Base-by-base conservation (phyloP, 768 basidiomycete species). In the Cyclocybe aegerita region DNA sequence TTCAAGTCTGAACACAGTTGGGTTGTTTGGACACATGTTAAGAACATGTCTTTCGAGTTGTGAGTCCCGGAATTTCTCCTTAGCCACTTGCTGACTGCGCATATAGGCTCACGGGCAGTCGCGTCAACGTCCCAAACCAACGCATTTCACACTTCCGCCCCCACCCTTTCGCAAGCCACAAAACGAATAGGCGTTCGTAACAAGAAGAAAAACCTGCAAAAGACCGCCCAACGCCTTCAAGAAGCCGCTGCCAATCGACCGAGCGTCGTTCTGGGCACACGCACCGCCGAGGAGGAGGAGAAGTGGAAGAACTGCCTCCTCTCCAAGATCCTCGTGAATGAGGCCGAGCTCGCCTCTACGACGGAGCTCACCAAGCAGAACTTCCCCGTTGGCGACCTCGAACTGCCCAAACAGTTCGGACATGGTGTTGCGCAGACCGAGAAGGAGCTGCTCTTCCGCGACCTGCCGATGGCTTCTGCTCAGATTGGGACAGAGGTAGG, bases 221-320 rank as follows among this genome's bases (percentile, higher is more conserved):
- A 76, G 54, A 76, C 77, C 52, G 73, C 71, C 32, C 73, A 76
- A 57, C 72, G 70, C 47, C 60, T 53, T 54, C 65, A 66, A 49
- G 61, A 60, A 43, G 73, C 68, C 15, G 68, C 66, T 37, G 73
- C 60, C 30, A 75, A 64, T 47, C 73, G 69, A 40, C 74, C 87
- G 11, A 85, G 89, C 58, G 82, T 88, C 50, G 78, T 95, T 11
- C 80, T 93, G 5, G 94, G 94, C 9, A 82, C 82, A 11, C 75
- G 82, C 37, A 73, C 80, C 5, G 78, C 79, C 53, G 79, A 88
- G 47, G 83, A 86, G 48, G 54, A 48, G 4, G 61, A 71, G 48
- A 83, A 82, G 62, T 95, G 93, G 90, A 59, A 65, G 36, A 70
- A 73, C 17, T 83, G 82, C 64, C 78, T 84, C 66, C 82, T 95